Conservation (phyloP, 1,139 yeast species). For the Debaryomyces sp. region DNA sequence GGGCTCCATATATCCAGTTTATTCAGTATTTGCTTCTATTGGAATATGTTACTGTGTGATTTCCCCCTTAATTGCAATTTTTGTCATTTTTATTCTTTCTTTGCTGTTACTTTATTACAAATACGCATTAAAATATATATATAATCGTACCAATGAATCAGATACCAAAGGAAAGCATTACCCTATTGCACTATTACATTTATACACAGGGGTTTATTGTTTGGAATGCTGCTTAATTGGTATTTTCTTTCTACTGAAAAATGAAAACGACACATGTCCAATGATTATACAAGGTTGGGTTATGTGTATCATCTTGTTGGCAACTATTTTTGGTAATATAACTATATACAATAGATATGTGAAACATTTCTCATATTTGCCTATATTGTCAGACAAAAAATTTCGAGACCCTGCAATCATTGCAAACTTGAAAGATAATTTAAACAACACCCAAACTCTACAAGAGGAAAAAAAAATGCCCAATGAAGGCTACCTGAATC, state of each 20-base stretch:
- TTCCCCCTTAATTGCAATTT: constrained; percentile 73
- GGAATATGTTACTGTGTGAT: constrained; percentile 76
- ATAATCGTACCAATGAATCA: constrained; percentile 48
- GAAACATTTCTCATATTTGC: constrained; percentile 31
- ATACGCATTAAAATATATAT: constrained; percentile 62
- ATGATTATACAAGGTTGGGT: constrained; percentile 45
- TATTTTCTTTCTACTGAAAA: constrained; percentile 61
- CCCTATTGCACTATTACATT: constrained; percentile 72
- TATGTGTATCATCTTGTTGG: constrained; percentile 46
- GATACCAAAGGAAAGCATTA: constrained; percentile 74
- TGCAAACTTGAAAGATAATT: constrained; percentile 2
- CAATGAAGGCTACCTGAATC: constrained; percentile 19
- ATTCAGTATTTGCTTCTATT: constrained; percentile 75
- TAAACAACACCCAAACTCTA: not conserved
- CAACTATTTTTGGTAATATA: constrained; percentile 37
- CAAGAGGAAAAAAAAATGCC: not conserved
- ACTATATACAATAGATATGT: constrained; percentile 32
- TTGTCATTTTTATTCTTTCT: constrained; percentile 59
- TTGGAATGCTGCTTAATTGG: constrained; percentile 80
- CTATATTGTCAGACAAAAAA: constrained; percentile 27
- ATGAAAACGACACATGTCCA: constrained; percentile 38
- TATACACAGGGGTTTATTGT: constrained; percentile 79
- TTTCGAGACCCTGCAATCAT: constrained; percentile 8
- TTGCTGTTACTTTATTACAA: constrained; percentile 67
- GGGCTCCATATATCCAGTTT: constrained; percentile 80